Evolutionary conservation across 2,329 filamentous ascomycete genomes (phyloP).

Genomic region (Phialocephala sp.): DNA sequence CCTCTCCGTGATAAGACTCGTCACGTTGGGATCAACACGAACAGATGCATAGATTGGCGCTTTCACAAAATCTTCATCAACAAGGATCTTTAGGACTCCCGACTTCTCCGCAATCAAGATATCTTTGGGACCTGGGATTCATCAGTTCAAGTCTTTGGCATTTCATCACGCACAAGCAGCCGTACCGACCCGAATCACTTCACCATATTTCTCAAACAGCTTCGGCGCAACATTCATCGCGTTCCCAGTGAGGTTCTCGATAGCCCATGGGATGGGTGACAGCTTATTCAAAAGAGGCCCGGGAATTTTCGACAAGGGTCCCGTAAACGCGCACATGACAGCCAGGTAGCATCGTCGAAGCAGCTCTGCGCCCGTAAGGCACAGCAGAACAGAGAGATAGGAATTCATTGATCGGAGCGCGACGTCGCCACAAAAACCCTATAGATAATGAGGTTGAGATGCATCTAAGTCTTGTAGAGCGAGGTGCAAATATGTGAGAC

Average conservation of each 20-base stretch:
- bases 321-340: constrained; percentile 25
- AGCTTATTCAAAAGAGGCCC: constrained; percentile 27
- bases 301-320: constrained; percentile 31
- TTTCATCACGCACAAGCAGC: background rate
- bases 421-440: background rate
- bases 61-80: constrained; percentile 31
- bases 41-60: constrained; percentile 25
- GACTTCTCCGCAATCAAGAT: constrained; percentile 26
- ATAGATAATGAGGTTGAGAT: background rate
- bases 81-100: constrained; percentile 26
- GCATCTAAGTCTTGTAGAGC: background rate
- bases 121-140: constrained; percentile 23
- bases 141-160: background rate
- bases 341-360: constrained; percentile 21
- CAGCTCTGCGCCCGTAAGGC: constrained; percentile 18
- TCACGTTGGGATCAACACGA: constrained; percentile 8
- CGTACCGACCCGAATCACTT: constrained; percentile 31
- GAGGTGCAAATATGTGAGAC: constrained; percentile 3
- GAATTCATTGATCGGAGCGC: constrained; percentile 8
- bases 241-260: constrained; percentile 26
- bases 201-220: constrained; percentile 31
- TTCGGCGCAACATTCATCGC: constrained; percentile 18
- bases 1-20: constrained; percentile 28
- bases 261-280: constrained; percentile 25
- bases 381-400: constrained; percentile 6